phyloP scores from a whole-genome alignment of 139 green algal species.

The Chlorella sp. region DNA sequence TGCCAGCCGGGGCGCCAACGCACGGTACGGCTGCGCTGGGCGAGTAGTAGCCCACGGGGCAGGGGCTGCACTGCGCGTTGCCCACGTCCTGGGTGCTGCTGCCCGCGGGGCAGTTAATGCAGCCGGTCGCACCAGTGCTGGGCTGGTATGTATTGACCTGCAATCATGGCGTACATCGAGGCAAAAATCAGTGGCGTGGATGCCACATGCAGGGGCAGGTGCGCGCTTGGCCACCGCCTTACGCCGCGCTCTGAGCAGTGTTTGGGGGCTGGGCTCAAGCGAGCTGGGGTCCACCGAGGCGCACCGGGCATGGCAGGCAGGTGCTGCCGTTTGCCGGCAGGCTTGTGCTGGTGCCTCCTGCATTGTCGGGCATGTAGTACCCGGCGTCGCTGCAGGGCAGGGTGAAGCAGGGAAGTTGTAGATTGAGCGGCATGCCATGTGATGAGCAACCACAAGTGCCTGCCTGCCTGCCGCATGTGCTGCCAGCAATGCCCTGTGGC shows the following conservation, averaged over 20 bases:
- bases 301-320: conserved; percentile 13
- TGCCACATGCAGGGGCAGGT: too few relatives aligned
- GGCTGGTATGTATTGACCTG: conserved; percentile 2
- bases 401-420: not conserved
- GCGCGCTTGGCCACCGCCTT: too few relatives aligned
- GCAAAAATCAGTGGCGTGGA: not conserved
- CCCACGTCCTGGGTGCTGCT: not conserved
- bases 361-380: conserved; percentile 7
- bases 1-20: not conserved
- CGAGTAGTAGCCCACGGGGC: not conserved
- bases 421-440: too few relatives aligned
- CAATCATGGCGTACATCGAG: not conserved
- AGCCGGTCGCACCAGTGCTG: not conserved
- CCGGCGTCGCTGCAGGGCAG: not conserved
- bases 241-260: too few relatives aligned
- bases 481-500: not conserved
- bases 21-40: not conserved
- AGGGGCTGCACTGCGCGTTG: conserved; percentile 4
- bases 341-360: not conserved
- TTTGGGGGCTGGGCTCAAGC: too few relatives aligned
- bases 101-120: not conserved
- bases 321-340: not conserved
- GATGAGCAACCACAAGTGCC: too few relatives aligned
- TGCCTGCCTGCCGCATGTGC: too few relatives aligned
- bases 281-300: not conserved